Evolutionary conservation across 1,139 yeast species (phyloP).

Genomic region (Candida sojae): DNA sequence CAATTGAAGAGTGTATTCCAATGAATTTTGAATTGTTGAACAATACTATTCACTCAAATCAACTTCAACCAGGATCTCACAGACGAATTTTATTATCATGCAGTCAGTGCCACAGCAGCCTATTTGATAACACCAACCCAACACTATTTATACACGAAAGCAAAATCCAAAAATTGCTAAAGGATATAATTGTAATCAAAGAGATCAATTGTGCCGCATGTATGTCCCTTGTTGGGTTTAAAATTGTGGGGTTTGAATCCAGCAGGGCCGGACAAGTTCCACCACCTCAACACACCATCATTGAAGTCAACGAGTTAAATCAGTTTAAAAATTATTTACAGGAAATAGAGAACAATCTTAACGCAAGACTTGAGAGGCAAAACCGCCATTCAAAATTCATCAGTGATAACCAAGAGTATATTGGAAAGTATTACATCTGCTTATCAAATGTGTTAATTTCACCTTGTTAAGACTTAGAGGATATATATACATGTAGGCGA

Average conservation of each 20-base stretch:
- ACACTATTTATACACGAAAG: constrained; percentile 8
- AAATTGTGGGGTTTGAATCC: constrained; percentile 13
- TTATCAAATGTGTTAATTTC: constrained; percentile 3
- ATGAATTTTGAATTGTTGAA: constrained; percentile 4
- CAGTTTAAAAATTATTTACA: constrained; percentile 14
- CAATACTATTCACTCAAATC: neutral
- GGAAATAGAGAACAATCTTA: constrained; percentile 15
- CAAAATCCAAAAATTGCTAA: constrained; percentile 8
- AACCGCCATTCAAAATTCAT: constrained; percentile 5
- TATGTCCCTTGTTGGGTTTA: constrained; percentile 18
- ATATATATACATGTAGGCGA: too few species aligned
- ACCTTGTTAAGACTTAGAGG: neutral
- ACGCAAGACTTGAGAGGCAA: constrained; percentile 7
- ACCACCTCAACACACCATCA: neutral
- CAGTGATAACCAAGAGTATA: constrained; percentile 6
- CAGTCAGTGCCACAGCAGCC: constrained; percentile 14
- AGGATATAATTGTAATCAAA: constrained; percentile 12
- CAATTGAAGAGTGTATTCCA: constrained; percentile 9
- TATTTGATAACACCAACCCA: constrained; percentile 11
- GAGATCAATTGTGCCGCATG: constrained; percentile 18
- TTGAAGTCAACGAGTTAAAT: constrained; percentile 8
- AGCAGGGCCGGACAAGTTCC: neutral
- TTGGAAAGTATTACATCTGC: constrained; percentile 8
- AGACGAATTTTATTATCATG: constrained; percentile 10
- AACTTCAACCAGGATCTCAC: neutral